Evolutionary conservation across 495 filamentous ascomycete genomes (phyloP), one percentile per base, ranked within the genome.

Genomic region (Penicillium ochrochloron): DNA sequence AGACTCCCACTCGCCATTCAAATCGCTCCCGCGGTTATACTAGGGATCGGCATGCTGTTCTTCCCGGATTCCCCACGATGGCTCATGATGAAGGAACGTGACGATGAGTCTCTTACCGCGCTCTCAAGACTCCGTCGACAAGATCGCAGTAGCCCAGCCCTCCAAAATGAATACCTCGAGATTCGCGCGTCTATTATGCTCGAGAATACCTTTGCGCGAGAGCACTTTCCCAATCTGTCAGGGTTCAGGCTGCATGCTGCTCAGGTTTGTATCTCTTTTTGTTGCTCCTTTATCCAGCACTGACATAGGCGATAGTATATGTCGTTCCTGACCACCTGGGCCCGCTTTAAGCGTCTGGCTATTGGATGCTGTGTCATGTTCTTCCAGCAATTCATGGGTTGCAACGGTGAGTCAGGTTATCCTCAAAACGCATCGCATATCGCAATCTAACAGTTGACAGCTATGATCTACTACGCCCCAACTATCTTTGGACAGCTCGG

Each of bases 351-450:
- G 68, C 88, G 85, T 15, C 83, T 83, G 73, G 83, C 89, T 21
- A 92, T 94, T 86, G 89, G 93, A 60, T 89, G 86, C 71, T 87
- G 88, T 31, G 89, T 93, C 19, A 93, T 92, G 91, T 85, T 86
- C 74, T 89, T 91, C 80, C 87, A 92, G 78, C 88, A 93, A 74
- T 94, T 90, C 84, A 89, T 87, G 23, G 90, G 90, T 19, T 78
- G 77, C 59, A 79, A 80, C 60, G 79, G 72, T 74, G 50, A 31
- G 57, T 70, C 21, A 31, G 15, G 21, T 2, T 6, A 0, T 2
- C 5, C 21, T 12, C 12, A 5, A 7, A 10, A 25, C 6, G n/a
- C 4, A 5, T 44, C 25, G n/a, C 12, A 17, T 4, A 15, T 51
- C n/a, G 55, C 12, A 29, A 48, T 35, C 59, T 54, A 34, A 61